Conservation (phyloP, 2,329 filamentous ascomycete genomes). For the Botrytis galanthina region DNA sequence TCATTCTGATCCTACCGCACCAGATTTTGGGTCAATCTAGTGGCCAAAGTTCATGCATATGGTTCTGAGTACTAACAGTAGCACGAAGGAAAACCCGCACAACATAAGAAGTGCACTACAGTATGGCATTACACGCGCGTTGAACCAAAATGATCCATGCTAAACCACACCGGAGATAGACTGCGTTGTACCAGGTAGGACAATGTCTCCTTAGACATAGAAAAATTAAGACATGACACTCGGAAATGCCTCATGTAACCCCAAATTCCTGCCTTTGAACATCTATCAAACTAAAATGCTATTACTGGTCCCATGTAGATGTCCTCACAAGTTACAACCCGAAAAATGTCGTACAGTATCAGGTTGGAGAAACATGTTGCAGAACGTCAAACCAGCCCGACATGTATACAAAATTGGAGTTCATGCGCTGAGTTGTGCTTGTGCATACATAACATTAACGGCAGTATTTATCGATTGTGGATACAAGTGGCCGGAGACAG, state of each 20-base stretch:
- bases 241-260: background rate
- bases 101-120: background rate
- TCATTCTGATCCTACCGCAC: conserved; percentile 11
- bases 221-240: background rate
- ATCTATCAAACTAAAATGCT: background rate
- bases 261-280: background rate
- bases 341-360: background rate
- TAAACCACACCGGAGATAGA: background rate
- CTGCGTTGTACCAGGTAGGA: background rate
- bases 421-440: background rate
- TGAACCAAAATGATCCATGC: background rate
- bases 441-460: background rate
- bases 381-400: background rate
- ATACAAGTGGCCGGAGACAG: background rate
- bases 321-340: background rate
- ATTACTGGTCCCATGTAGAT: background rate
- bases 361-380: background rate
- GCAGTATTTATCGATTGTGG: background rate
- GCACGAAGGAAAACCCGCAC: background rate
- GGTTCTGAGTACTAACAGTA: background rate
- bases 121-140: background rate
- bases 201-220: background rate
- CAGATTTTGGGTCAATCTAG: background rate
- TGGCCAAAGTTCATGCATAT: background rate
- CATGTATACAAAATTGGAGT: background rate